Conservation (phyloP, 2,329 filamentous ascomycete species). For the Penicillium janthinellum region DNA sequence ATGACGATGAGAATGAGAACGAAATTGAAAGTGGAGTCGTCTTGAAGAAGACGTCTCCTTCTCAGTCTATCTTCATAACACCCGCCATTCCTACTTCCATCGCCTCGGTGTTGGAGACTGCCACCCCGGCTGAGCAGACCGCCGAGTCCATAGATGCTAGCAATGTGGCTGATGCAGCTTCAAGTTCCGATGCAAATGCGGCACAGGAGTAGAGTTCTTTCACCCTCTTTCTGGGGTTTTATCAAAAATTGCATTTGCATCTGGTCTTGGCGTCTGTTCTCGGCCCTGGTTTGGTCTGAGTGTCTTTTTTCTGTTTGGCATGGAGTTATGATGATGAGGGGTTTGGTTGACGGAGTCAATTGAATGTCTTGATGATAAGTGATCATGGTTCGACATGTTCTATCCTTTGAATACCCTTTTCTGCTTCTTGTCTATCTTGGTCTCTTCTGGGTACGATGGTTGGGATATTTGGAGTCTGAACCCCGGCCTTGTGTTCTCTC, state of each 20-base stretch:
- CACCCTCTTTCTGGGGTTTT: neutral
- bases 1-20: conserved; percentile 56
- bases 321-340: conserved; percentile 10
- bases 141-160: conserved; percentile 49
- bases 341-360: conserved; percentile 4
- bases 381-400: neutral
- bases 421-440: conserved; percentile 3
- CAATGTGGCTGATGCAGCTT: conserved; percentile 60
- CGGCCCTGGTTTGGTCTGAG: conserved; percentile 2
- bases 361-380: conserved; percentile 5
- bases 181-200: conserved; percentile 4
- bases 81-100: conserved; percentile 31
- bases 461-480: neutral
- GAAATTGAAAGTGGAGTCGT: conserved; percentile 41
- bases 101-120: conserved; percentile 27
- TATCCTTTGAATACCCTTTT: conserved; percentile 14
- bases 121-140: conserved; percentile 25
- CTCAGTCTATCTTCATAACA: conserved; percentile 18
- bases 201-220: neutral
- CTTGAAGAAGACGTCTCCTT: conserved; percentile 21
- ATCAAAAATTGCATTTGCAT: conserved; percentile 23
- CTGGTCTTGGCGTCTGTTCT: conserved; percentile 14
- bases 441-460: neutral
- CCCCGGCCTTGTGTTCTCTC: conserved; percentile 1
- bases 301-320: neutral